Evolutionary conservation across 306 rosid genomes (phyloP).

Genomic region (Fagus sylvatica): DNA sequence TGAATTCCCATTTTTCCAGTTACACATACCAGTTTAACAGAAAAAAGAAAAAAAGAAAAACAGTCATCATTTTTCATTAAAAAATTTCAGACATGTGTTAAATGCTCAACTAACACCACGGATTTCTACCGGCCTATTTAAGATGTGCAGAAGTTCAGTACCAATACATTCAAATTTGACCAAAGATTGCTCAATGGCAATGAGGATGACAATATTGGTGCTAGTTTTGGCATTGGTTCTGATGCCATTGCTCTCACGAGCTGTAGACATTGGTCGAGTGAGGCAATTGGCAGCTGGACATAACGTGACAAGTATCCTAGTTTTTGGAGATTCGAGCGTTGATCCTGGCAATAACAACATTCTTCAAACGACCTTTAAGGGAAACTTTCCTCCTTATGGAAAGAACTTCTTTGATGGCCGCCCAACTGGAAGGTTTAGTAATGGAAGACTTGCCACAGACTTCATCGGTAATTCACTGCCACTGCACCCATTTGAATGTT

Average conservation of each 20-base stretch:
- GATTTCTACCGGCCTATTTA: neutral
- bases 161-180: neutral
- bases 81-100: neutral
- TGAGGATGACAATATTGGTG: neutral
- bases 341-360: constrained; percentile 78
- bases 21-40: neutral
- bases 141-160: neutral
- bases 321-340: constrained; percentile 83
- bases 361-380: constrained; percentile 54
- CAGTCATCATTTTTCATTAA: neutral
- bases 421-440: constrained; percentile 69
- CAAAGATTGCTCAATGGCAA: neutral
- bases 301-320: constrained; percentile 50
- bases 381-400: constrained; percentile 80
- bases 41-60: neutral
- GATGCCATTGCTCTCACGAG: constrained; percentile 31
- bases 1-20: too few species aligned
- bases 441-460: constrained; percentile 77
- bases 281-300: constrained; percentile 31
- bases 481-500: neutral
- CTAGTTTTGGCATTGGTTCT: neutral
- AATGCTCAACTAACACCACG: neutral
- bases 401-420: constrained; percentile 51
- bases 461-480: constrained; percentile 50
- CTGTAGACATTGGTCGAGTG: constrained; percentile 9